Evolutionary conservation across 306 rosid genomes (phyloP), one percentile per base, ranked within the genome.

Genomic region (Fragaria iinumae): DNA sequence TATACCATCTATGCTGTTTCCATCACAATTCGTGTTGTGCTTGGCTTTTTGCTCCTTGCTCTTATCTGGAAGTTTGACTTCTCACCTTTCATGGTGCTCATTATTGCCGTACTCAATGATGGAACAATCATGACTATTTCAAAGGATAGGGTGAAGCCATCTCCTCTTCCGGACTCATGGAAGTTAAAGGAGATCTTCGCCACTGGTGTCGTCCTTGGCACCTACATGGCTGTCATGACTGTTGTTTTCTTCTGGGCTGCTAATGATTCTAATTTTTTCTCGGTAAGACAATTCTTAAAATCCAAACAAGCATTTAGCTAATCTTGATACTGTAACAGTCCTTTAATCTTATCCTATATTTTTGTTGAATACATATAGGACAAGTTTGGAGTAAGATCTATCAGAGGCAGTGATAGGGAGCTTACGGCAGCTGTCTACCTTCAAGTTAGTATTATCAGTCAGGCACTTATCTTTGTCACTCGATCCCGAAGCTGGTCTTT

Each of bases 61-160:
- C 97, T 93, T 21, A 93, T 93, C 18, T 93, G 97, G 98, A 86
- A 87, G 62, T 93, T 88, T 65, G 98, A 93, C 82, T 93, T 93
- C 84, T 91, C 98, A 11, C 98, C 98, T n/a, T 93, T 93, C 48
- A 91, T 93, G 98, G 97, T 93, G 77, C 57, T 93, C 63, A 74
- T 93, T 84, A 91, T 93, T 69, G 98, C 98, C 79, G 75, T 93
- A 57, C 96, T 93, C 57, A 93, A 93, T 13, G 98, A 93, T 63
- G 98, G 98, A 11, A 93, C 98, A 12, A 93, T 93, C 82, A 93
- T 91, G 98, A 93, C 98, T 47, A 93, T 93, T 75, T 90, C 98
- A 10, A 93, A 93, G 84, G 97, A 93, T 38, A 85, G 96, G 70
- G 98, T 93, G 62, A 93, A 91, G 80, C 93, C 98, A 79, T 93